Evolutionary conservation across 768 basidiomycete species (phyloP).

Genomic region (Kwoniella dendrophila): DNA sequence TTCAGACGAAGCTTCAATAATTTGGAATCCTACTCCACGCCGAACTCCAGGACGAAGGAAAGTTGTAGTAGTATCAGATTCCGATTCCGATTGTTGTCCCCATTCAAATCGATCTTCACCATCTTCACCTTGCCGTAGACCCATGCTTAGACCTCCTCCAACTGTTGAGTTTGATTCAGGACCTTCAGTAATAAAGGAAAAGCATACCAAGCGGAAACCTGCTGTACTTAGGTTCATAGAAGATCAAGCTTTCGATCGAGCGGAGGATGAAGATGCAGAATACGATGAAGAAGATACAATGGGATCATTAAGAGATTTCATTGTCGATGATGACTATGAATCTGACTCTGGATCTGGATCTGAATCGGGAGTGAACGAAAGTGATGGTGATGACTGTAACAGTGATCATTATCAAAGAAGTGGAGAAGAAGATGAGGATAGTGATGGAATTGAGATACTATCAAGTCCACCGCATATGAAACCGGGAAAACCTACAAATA

Average conservation of each 20-base stretch:
- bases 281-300: slow-evolving; percentile 30
- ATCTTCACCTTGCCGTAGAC: neutral
- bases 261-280: slow-evolving; percentile 14
- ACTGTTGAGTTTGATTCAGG: too few relatives aligned
- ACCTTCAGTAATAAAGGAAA: neutral
- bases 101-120: neutral
- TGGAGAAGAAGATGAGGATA: slow-evolving; percentile 11
- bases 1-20: neutral
- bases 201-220: neutral
- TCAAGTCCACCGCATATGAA: slow-evolving; percentile 9
- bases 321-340: slow-evolving; percentile 48
- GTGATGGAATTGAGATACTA: slow-evolving; percentile 24
- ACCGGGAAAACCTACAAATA: slow-evolving; percentile 1
- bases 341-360: slow-evolving; percentile 1
- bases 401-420: slow-evolving; percentile 1
- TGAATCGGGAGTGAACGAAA: neutral
- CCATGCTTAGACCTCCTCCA: too few relatives aligned
- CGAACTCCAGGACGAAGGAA: slow-evolving; percentile 3
- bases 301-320: slow-evolving; percentile 45
- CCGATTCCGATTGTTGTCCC: neutral
- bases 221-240: slow-evolving; percentile 7
- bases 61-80: slow-evolving; percentile 14
- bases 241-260: slow-evolving; percentile 4
- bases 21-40: slow-evolving; percentile 9
- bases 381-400: neutral